phyloP scores from a whole-genome alignment of 164 flowering plant species.

The Paratinospora sagittata region DNA sequence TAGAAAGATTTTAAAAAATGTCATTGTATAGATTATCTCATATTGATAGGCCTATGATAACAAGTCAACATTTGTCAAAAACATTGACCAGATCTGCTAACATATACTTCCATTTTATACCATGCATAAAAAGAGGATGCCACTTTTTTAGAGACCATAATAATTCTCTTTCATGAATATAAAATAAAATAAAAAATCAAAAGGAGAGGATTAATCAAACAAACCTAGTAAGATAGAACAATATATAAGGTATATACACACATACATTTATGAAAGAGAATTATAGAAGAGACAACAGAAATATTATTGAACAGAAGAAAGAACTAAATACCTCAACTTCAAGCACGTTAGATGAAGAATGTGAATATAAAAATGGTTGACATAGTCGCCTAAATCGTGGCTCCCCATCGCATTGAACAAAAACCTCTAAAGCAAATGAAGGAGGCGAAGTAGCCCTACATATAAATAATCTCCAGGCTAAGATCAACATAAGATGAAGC shows the following conservation, averaged over 20 bases:
- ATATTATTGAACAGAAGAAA: not conserved
- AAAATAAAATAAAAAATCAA: not conserved
- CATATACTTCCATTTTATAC: too few species aligned
- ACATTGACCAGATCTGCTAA: too few species aligned
- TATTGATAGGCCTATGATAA: too few species aligned
- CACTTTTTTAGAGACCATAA: too few species aligned
- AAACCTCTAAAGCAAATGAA: slow-evolving; percentile 96
- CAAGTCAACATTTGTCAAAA: too few species aligned
- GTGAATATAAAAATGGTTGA: slow-evolving; percentile 89
- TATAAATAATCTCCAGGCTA: slow-evolving; percentile 1
- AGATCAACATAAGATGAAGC: slow-evolving; percentile 10
- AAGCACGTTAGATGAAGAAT: slow-evolving; percentile 85
- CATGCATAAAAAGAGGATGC: too few species aligned
- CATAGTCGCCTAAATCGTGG: slow-evolving; percentile 89
- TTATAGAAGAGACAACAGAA: not conserved
- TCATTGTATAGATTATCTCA: too few species aligned
- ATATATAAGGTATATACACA: not conserved
- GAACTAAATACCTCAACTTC: slow-evolving; percentile 81
- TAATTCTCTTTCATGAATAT: too few species aligned
- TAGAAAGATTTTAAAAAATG: too few species aligned
- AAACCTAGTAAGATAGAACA: not conserved
- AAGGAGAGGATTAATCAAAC: not conserved
- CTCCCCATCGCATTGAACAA: slow-evolving; percentile 95
- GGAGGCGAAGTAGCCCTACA: slow-evolving; percentile 92
- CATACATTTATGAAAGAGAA: too few species aligned